Base-by-base conservation (phyloP, 192 early-diverging fungal species). In the Coemansia sp. region DNA sequence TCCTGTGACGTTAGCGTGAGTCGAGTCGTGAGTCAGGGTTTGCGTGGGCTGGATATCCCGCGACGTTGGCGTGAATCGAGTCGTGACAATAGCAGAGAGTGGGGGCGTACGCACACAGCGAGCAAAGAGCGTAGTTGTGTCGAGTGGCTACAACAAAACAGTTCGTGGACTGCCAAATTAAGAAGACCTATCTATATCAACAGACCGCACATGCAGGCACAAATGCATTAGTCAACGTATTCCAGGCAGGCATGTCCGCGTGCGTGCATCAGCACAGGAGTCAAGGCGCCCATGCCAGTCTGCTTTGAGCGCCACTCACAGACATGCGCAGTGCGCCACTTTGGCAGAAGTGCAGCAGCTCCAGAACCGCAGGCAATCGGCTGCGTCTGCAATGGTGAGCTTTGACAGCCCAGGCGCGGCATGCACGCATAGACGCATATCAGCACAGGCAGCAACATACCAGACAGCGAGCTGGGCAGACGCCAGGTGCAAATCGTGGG, bases 91-190 rank as follows among this genome's bases (percentile, higher is more conserved):
- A 49, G 21, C 48, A 49, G 48, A 7, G 17, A 39, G 21, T 45
- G 35, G 45, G 45, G 39, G 60, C 43, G 47, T 29, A 24, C 60
- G 60, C 60, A 61, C 43, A 61, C 60, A 61, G 60, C 60, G 60
- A 48, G 43, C 47, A 14, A 24, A 25, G 50, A 35, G 47, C 47
- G 32, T 49, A 37, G 48, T 51, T 32, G 45, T 37, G 56, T 57
- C 32, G 56, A 60, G 41, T 48, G 49, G 47, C 60, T 61, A 61
- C 47, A 23, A 17, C 47, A 25, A 9, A 47, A 29, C 53, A 55
- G 32, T 55, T 15, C 25, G 25, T 32, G 14, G 53, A 5, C 53
- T 27, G 53, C 53, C 29, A 27, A 11, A 15, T 32, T 55, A 29
- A 55, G 29, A 55, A 27, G 27, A 50, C 29, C 60, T 50, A 61